Evolutionary conservation across 805 yeast genomes (phyloP).

Genomic region (Candida ovalis): DNA sequence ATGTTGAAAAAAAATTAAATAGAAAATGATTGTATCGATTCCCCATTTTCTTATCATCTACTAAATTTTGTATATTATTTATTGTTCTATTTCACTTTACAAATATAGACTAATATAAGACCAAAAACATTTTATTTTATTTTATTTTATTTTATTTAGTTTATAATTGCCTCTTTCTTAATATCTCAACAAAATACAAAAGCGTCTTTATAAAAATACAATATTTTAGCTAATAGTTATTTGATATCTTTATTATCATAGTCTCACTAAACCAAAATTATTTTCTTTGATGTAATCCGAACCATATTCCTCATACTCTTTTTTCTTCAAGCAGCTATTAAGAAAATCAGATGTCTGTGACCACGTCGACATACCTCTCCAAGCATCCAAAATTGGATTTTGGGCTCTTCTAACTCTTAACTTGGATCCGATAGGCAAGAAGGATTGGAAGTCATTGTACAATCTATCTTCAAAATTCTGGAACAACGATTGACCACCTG

Average conservation of each 20-base stretch:
- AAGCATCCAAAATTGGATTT: constrained; percentile 75
- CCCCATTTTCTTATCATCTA: neutral
- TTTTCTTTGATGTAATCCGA: constrained; percentile 87
- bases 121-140: no score
- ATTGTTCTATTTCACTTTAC: neutral
- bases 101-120: neutral
- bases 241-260: no score
- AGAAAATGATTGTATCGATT: constrained; percentile 4
- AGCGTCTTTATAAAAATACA: no score
- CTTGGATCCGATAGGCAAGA: constrained; percentile 65
- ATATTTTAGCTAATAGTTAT: no score
- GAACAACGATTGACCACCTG: constrained; percentile 79
- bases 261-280: constrained; percentile 50
- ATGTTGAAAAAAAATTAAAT: constrained; percentile 25
- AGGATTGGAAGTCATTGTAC: constrained; percentile 60
- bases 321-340: constrained; percentile 51
- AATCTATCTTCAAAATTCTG: constrained; percentile 67
- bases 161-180: no score
- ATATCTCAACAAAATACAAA: no score
- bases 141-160: no score
- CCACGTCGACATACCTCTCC: constrained; percentile 94
- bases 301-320: constrained; percentile 86
- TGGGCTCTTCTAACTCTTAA: constrained; percentile 58
- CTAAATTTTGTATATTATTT: constrained; percentile 2
- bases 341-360: constrained; percentile 42